Evolutionary conservation across 2,329 filamentous ascomycete species (phyloP), one percentile per base, ranked within the genome.

Genomic region (Xylaria sp.): DNA sequence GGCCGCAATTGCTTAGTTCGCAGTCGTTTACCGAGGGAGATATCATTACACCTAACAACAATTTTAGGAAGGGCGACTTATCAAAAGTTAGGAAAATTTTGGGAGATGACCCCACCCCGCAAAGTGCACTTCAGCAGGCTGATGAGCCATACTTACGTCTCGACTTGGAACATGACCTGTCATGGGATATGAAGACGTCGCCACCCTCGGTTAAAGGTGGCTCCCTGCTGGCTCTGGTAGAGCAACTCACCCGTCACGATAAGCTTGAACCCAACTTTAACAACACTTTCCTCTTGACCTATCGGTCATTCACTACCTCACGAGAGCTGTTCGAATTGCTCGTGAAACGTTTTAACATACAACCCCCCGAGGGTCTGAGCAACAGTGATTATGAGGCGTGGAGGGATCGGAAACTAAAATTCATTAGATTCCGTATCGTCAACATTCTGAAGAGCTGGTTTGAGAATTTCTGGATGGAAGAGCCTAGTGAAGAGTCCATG

Each of bases 361-460:
- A 98, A 76, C 95, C 96, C 23, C 95, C 95, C 0, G 90, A 93
- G 73, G 93, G 93, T 5, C 84, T 99, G 60, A 89, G 84, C 9
- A 87, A 88, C 63, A 82, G 87, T 47, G 94, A 98, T 72, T 93
- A 92, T 75, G 93, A 97, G 64, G 85, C 88, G 35, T 99, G 96
- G 96, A 89, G 92, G 42, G 93, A 97, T 78, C 91, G 91, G 78
- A 99, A 99, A 82, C 96, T 98, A 79, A 98, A 97, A 78, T 92
- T 93, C 5, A 98, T 98, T 69, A 89, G 96, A 42, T 97, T 99
- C 83, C 90, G 96, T 50, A 94, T 99, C 1, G 94, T 99, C 72
- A 99, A 98, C 77, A 98, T 98, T 72, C 84, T 99, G 57, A 98
- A 98, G 86, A 97, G 90, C 81, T 99, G 96, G 96, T 96, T 99